Evolutionary conservation across 2,329 filamentous ascomycete genomes (phyloP), one percentile per base, ranked within the genome.

Genomic region (Penicillium crustosum): DNA sequence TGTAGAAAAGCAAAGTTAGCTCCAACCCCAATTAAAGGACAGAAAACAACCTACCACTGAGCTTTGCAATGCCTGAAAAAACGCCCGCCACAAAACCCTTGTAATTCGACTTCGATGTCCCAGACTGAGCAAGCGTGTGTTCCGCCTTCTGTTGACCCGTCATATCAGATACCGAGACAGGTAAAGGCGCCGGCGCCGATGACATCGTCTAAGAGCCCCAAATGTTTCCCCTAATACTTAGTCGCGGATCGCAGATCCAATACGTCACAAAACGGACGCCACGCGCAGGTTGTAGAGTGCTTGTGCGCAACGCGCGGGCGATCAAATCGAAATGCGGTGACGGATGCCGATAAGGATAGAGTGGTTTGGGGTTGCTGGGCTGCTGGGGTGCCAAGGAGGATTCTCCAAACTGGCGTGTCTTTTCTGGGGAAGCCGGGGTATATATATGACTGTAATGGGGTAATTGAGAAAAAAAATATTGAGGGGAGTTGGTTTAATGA

Each of bases 21-120:
- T 17, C 35, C 31, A 29, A 44, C 12, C 9, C 35, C 35, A 25
- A 45, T 25, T 13, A 49, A n/a, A 21, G 17, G 41, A 29, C 29
- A 45, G 17, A 42, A 48, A 38, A 31, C 33, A 23, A 77, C 83
- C 66, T 76, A 93, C 91, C 91, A 68, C 85, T 86, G 57, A 97
- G 79, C 78, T 97, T 97, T 58, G 93, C 88, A 69, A 97, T 89
- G 25, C 94, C 94, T 38, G 91, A 96, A 72, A 97, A 97, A 7
- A 97, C 86, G n/a, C 94, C 94, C 0, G 91, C 94, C 29, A 97
- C 91, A 73, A 97, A 99, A n/a, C 93, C 94, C 70, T 91, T 93
- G 81, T 97, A 97, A 72, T 90, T 88, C 65, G 70, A 73, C 59
- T 70, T 75, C 5, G 62, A 61, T 17, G 56, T 59, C 36, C 44